Base-by-base conservation (phyloP, 768 basidiomycete genomes). In the Mycena galopus region DNA sequence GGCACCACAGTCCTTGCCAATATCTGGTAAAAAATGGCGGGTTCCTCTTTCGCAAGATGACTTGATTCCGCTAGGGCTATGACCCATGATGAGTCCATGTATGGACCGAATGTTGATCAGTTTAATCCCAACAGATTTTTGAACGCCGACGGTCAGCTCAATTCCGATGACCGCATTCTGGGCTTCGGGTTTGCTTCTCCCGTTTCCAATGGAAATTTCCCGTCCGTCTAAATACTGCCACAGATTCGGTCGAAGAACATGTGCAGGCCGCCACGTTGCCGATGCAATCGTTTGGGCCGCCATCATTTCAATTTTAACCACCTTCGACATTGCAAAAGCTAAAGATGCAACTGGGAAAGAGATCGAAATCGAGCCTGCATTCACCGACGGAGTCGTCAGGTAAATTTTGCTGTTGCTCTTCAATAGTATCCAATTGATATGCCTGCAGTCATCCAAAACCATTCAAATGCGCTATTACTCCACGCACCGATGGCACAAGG, bases 331-430 rank as follows among this genome's bases (percentile, higher is more conserved):
- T 50, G 23, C 47, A 23, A n/a, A n/a, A 21, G 47, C 47, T 8
- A 50, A 50, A 50, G n/a, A 50, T 55, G 79, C 81, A 2, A 80
- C 89, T 0, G 87, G 89, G 70, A 89, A 91, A 55, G 90, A 90
- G 76, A 39, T 88, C 1, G 37, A 66, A n/a, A 42, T 66, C 14
- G 33, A 66, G 1, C 37, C 35, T n/a, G 65, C 14, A 11, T 57
- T 30, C 37, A 23, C 55, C 14, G 65, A 66, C 51, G 65, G 55
- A 7, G 4, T 56, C 0, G 29, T 57, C 51, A 66, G 65, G 65
- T 66, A 25, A 50, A 23, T 67, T 25, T 35, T 39, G 5, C 1
- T 11, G 5, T 47, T 27, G 8, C 33, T 25, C 19, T 10, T 11
- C 21, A 4, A 6, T 16, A 3, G 17, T 10, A 16, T 23, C 19